Evolutionary conservation across 768 basidiomycete genomes (phyloP), one percentile per base, ranked within the genome.

Genomic region (Boletus pseudo-olivaceus): DNA sequence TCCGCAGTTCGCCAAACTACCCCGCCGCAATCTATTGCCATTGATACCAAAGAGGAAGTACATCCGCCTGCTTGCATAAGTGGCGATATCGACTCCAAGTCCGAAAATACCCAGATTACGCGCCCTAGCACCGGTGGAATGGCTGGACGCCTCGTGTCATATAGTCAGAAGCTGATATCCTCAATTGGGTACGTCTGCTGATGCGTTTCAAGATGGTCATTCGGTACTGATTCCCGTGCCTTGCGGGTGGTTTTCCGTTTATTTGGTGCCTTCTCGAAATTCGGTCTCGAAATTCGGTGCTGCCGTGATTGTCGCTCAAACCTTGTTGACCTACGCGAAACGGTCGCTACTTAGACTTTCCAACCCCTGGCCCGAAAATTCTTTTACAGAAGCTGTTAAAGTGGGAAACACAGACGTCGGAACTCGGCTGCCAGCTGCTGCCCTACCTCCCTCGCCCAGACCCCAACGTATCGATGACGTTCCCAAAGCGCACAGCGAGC

Each of bases 111-210:
- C 26, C 48, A 48, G 47, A 54, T 49, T 55, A 49, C 56, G 38
- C 57, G 45, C 30, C 33, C 33, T 40, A 56, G 61, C 39, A 60
- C 66, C 50, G 69, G 67, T 35, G 76, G 75, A 42, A 70, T 79
- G 58, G 78, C 80, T 51, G 75, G 72, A 56, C 72, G 76, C 61
- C 73, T 83, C 58, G 66, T 84, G 61, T 74, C 74, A 56, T 80
- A 78, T 56, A 75, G 78, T 53, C 73, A 82, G 66, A 73, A 72
- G 51, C 53, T 80, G 55, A 74, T 76, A 58, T 66, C 62, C 63
- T 71, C 76, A 54, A 74, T 75, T 59, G 67, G 74, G 79, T 81
- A 68, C 51, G 80, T 75, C 66, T 63, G 64, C 53, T 66, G 53
- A 58, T 59, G 39, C 46, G 55, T 60, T 51, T 54, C 58, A 53